These are phyloP conservation scores for Stagonosporopsis tanaceti DNA, from an alignment of 2,329 filamentous ascomycete genomes.

Conservation along the genomic window DNA sequence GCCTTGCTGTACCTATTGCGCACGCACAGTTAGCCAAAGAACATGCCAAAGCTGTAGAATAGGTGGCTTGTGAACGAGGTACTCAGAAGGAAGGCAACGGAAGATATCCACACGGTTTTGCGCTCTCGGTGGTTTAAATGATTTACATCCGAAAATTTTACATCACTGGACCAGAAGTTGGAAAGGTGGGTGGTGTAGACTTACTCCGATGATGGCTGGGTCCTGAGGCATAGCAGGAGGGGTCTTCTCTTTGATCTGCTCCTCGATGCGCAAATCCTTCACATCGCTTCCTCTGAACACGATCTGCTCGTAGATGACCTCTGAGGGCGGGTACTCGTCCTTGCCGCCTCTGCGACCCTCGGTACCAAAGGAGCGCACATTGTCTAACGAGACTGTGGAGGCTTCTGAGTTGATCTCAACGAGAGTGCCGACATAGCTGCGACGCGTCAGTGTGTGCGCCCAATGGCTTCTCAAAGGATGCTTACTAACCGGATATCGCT, in stretches of 20 bases:
- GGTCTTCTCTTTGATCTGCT: slow-evolving; percentile 75
- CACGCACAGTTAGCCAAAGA: slow-evolving; percentile 36
- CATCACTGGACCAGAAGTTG: slow-evolving; percentile 70
- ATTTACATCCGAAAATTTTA: slow-evolving; percentile 98
- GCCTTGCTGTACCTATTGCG: slow-evolving; percentile 43
- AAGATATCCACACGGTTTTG: slow-evolving; percentile 94
- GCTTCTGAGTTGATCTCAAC: slow-evolving; percentile 98
- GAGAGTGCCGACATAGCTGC: slow-evolving; percentile 91
- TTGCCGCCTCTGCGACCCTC: slow-evolving; percentile 85
- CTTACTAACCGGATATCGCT: slow-evolving; percentile 88
- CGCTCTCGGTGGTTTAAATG: slow-evolving; percentile 85
- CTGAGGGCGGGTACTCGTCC: slow-evolving; percentile 83
- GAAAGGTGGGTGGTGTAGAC: slow-evolving; percentile 55
- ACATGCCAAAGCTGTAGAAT: slow-evolving; percentile 12
- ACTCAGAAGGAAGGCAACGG: slow-evolving; percentile 99
- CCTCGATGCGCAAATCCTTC: slow-evolving; percentile 94
- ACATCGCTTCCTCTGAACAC: slow-evolving; percentile 98
- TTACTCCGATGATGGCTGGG: slow-evolving; percentile 95
- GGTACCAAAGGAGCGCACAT: slow-evolving; percentile 93
- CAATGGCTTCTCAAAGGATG: slow-evolving; percentile 26
- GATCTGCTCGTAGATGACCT: slow-evolving; percentile 96
- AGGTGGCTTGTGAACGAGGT: slow-evolving; percentile 21
- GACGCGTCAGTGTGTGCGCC: slow-evolving; percentile 26
- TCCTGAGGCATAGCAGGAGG: slow-evolving; percentile 86
- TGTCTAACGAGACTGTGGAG: slow-evolving; percentile 95